These are phyloP conservation scores for Moricandia arvensis DNA, from an alignment of 345 rosid species.

Conservation along the genomic window DNA sequence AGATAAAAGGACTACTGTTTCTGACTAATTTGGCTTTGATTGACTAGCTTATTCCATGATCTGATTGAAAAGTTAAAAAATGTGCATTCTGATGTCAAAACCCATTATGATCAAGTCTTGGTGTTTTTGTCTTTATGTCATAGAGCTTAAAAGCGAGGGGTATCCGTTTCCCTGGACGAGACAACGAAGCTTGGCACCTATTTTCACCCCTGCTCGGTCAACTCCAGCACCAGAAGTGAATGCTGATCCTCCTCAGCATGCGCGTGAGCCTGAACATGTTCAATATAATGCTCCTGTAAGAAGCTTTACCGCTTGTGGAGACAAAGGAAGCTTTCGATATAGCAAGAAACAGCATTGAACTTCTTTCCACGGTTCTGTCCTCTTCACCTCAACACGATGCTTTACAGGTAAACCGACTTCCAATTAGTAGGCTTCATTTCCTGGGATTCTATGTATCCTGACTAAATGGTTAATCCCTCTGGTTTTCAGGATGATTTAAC, in stretches of 20 bases:
- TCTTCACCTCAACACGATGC: slow-evolving; percentile 88
- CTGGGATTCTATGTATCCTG: neutral
- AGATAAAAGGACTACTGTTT: neutral
- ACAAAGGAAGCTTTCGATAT: slow-evolving; percentile 91
- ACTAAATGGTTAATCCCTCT: neutral
- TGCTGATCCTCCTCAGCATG: slow-evolving; percentile 51
- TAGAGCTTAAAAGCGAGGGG: slow-evolving; percentile 92
- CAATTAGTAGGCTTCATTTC: neutral
- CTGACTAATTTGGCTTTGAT: neutral
- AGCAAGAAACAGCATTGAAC: slow-evolving; percentile 93
- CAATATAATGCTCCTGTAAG: slow-evolving; percentile 51
- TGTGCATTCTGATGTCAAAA: slow-evolving; percentile 1
- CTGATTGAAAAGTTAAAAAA: neutral
- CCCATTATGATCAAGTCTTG: slow-evolving; percentile 1
- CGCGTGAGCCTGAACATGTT: slow-evolving; percentile 30
- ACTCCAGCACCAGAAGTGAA: slow-evolving; percentile 60
- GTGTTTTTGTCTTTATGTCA: slow-evolving; percentile 19
- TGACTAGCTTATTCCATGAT: slow-evolving; percentile 15
- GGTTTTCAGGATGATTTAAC: slow-evolving; percentile 79
- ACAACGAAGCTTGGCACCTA: slow-evolving; percentile 90
- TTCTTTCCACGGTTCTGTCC: slow-evolving; percentile 83
- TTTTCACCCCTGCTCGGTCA: slow-evolving; percentile 89
- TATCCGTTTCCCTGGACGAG: slow-evolving; percentile 95
- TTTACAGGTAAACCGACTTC: slow-evolving; percentile 53
- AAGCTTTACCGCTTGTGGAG: slow-evolving; percentile 76